Base-by-base conservation (phyloP, 352 stramenopile genomes). In the Pythium sp. region DNA sequence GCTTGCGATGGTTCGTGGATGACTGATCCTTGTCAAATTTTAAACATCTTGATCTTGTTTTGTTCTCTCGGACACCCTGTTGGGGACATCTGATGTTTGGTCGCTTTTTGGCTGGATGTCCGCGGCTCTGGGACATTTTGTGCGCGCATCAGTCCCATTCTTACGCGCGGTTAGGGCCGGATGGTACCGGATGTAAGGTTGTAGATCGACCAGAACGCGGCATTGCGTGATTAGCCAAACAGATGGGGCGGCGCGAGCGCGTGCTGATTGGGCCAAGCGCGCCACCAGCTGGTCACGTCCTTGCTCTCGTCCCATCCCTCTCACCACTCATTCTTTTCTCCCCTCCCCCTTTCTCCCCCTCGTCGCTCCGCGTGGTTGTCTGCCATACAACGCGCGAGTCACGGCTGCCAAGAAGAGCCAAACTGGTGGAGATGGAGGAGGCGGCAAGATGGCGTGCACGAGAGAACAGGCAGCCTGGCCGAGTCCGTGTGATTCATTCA, bases 181-280 rank as follows among this genome's bases (percentile, higher is more conserved):
- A 30, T 38, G n/a, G 32, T 47, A 24, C 56, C 24, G 56, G 30
- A 62, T 62, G 56, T 62, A 62, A 32, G 56, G 56, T 62, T 62
- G 56, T 62, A 62, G 30, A 62, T 32, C 56, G 32, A 18, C 55
- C 55, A 28, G 38, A 61, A 62, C 58, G 34, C 58, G 22, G 36
- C 58, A 38, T 64, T 65, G 60, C 36, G 43, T 65, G 28, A 65
- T 58, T 58, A 65, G 60, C 43, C 26, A 65, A 67, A 54, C 62
- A 54, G 51, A 61, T 69, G 64, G 38, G 54, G 20, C n/a, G 14
- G 12, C 5, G 8, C 6, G 9, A 2, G 8, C 3, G 34, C 14
- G 34, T 14, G 2, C 6, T 62, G 62, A 68, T 68, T 68, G 62
- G 62, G n/a, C 12, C 1, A 54, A 22, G 26, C 9, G 15, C 1